phyloP scores from a whole-genome alignment of 371 early-diverging fungal species.

The Apophysomyces trapeziformis region DNA sequence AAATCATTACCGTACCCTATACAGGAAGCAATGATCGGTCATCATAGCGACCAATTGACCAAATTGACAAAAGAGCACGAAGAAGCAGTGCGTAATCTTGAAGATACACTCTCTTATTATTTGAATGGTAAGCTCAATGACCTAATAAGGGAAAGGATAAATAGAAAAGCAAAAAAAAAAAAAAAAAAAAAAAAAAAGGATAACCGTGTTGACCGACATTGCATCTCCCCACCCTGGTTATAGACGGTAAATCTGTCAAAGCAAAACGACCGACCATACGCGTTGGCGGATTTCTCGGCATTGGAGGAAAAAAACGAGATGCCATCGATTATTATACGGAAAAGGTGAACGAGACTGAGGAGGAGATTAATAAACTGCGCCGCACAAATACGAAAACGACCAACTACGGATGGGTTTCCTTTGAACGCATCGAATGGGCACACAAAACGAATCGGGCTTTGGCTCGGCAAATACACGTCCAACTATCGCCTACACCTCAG shows the following conservation, averaged over 20 bases:
- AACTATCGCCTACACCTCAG: conserved; percentile 72
- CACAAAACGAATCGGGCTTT: conserved; percentile 47
- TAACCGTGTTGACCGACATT: conserved; percentile 4
- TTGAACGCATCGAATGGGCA: conserved; percentile 64
- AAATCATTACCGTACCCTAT: conserved; percentile 49
- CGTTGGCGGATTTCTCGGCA: conserved; percentile 40
- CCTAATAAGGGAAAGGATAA: too few species aligned
- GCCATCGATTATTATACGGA: conserved; percentile 74
- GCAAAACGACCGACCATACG: conserved; percentile 58
- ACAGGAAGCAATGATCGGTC: conserved; percentile 72
- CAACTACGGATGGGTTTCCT: conserved; percentile 81
- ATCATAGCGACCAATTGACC: conserved; percentile 70
- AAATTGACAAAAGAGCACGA: conserved; percentile 74
- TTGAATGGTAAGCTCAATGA: conserved; percentile 45
- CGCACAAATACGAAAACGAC: conserved; percentile 53
- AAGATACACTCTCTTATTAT: conserved; percentile 69
- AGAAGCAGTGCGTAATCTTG: conserved; percentile 66
- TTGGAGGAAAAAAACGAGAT: conserved; percentile 69
- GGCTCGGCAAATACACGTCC: conserved; percentile 29
- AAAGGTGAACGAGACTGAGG: conserved; percentile 64
- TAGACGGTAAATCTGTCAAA: conserved; percentile 52
- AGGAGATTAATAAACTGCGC: conserved; percentile 67
- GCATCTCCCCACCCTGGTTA: not conserved
- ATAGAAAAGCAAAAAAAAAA: not conserved
- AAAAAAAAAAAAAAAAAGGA: conserved; percentile 15